Base-by-base conservation (phyloP, 2,329 filamentous ascomycete species). In the Claviceps maximensis region DNA sequence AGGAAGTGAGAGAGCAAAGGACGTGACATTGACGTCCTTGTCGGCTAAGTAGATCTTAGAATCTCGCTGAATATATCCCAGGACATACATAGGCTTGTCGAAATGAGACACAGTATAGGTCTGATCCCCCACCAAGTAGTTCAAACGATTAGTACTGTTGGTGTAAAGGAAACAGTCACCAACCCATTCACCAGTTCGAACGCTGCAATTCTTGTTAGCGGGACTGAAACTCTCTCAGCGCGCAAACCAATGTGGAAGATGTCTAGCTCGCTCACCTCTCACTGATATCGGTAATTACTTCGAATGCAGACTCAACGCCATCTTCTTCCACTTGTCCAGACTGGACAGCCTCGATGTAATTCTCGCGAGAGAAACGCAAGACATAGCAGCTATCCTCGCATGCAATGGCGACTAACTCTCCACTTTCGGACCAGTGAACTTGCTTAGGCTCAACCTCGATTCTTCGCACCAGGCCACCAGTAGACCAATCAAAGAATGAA, bases 121-220 rank as follows among this genome's bases (percentile, higher is more conserved):
- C 72, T 97, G 90, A 71, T 97, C 93, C 59, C 93, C 93, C 15
- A 98, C 91, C 23, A 98, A 82, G 73, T 97, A 97, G 75, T 97
- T 97, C 55, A 98, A 77, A 57, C 93, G 87, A 76, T 97, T 96
- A 10, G 90, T 95, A 68, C 80, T 87, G 76, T 95, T 97, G 53
- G 93, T 96, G 78, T 97, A 98, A 67, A 97, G 90, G 77, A 98
- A 95, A 74, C 91, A 95, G 73, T 98, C 93, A 57, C 93, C 93
- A 54, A 98, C 87, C 93, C 93, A 98, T 73, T 95, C 87, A 61
- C 91, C 93, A 21, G 91, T 96, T 58, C 88, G 86, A 50, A 97
- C 89, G 58, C 84, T 88, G 56, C 41, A n/a, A 27, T 15, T 33
- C 9, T n/a, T 27, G 38, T 51, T 46, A 51, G 49, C 27, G 10